Percentiles rank a stretch among this genome's conserved stretches.
These are phyloP conservation scores for Apiotrichum gamsii DNA, from an alignment of 1,284 basidiomycete species.

Conservation along the genomic window DNA sequence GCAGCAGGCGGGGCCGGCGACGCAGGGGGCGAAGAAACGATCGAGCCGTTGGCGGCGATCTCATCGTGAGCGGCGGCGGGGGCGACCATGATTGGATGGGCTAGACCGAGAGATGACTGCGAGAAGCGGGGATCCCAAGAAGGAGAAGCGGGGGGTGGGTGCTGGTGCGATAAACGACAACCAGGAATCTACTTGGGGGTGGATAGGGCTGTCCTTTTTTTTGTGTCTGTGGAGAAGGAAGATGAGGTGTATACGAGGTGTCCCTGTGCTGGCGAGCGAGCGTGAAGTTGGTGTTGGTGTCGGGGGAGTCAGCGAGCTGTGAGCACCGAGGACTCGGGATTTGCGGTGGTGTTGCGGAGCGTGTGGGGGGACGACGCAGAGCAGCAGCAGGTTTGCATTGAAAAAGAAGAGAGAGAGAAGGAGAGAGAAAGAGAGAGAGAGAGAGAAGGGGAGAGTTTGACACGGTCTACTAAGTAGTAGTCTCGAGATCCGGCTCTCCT, in stretches of 20 bases:
- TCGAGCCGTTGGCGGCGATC: background rate
- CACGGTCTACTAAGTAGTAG: background rate
- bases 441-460: constrained; percentile 9
- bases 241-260: too few species aligned
- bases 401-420: constrained; percentile 11
- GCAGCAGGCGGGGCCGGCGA: constrained; percentile 15
- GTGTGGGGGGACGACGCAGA: background rate
- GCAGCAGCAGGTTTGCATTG: constrained; percentile 9
- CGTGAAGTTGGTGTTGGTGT: background rate
- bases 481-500: background rate
- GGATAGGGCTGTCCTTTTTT: too few species aligned
- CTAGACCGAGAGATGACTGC: constrained; percentile 1
- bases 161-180: background rate
- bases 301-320: background rate
- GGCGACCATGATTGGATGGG: constrained; percentile 14
- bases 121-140: background rate
- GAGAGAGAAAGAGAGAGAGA: constrained; percentile 21
- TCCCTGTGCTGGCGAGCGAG: background rate
- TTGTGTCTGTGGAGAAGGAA: too few species aligned
- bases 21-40: constrained; percentile 18
- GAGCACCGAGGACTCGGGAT: too few species aligned
- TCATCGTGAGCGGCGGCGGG: constrained; percentile 15
- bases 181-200: too few species aligned
- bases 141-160: background rate
- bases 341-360: background rate